Percentiles rank a stretch among this genome's conserved stretches.
phyloP scores from a whole-genome alignment of 495 filamentous ascomycete genomes.

The Aspergillus panamensis region DNA sequence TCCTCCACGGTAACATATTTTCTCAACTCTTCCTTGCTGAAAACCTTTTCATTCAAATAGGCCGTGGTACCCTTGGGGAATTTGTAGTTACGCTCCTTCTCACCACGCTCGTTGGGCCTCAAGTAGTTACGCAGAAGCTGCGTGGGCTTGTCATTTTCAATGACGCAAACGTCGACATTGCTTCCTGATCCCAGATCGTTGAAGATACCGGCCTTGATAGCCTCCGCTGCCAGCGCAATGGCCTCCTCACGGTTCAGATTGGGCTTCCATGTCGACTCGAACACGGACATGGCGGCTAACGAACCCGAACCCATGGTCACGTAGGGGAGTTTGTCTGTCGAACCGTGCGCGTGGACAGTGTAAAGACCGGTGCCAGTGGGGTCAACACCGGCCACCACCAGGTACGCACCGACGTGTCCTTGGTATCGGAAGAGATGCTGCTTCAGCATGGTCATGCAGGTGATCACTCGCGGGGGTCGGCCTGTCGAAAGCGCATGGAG shows the following conservation, averaged over 20 bases:
- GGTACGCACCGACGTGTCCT: slow-evolving; percentile 95
- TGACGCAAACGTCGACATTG: slow-evolving; percentile 96
- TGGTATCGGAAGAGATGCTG: slow-evolving; percentile 99
- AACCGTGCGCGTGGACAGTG: slow-evolving; percentile 98
- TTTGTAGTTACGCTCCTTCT: slow-evolving; percentile 89
- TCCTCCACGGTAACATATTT: slow-evolving; percentile 95
- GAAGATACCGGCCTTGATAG: slow-evolving; percentile 97
- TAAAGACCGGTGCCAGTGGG: slow-evolving; percentile 94
- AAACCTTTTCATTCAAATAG: slow-evolving; percentile 87
- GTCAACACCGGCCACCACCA: slow-evolving; percentile 96
- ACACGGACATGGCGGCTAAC: slow-evolving; percentile 95
- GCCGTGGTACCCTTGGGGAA: slow-evolving; percentile 90
- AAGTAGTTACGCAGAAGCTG: slow-evolving; percentile 86
- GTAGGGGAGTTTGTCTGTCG: slow-evolving; percentile 97
- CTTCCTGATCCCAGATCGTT: slow-evolving; percentile 97
- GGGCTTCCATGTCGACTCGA: slow-evolving; percentile 93
- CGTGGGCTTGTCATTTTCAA: slow-evolving; percentile 84
- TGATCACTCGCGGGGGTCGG: slow-evolving; percentile 94
- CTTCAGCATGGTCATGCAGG: slow-evolving; percentile 99
- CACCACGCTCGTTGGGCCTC: slow-evolving; percentile 83
- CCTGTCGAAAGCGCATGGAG: slow-evolving; percentile 93
- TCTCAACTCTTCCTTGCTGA: slow-evolving; percentile 86
- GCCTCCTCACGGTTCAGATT: slow-evolving; percentile 76
- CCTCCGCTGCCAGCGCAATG: slow-evolving; percentile 75
- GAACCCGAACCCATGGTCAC: slow-evolving; percentile 98